Evolutionary conservation across 306 rosid genomes (phyloP).

Genomic region (Glycine tomentella): DNA sequence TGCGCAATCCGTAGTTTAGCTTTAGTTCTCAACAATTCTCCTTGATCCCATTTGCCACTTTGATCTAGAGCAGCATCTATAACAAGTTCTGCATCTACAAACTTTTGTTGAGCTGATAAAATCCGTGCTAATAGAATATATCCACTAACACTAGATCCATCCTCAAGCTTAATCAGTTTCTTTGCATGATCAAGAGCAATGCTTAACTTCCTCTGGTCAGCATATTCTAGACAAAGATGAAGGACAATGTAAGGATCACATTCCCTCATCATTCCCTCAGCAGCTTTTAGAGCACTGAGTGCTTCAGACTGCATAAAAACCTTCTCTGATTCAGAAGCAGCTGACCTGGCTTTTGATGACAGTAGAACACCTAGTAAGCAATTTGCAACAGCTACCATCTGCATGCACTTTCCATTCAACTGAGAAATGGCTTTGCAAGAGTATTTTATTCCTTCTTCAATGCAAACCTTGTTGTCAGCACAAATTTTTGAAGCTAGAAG

Average conservation of each 20-base stretch:
- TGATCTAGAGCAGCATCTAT: conserved; percentile 87
- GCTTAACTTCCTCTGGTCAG: conserved; percentile 84
- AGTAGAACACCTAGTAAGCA: conserved; percentile 77
- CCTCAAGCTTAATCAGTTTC: conserved; percentile 70
- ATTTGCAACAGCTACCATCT: conserved; percentile 62
- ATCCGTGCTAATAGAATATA: conserved; percentile 77
- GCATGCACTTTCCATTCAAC: conserved; percentile 66
- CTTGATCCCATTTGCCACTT: conserved; percentile 92
- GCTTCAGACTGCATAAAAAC: conserved; percentile 70
- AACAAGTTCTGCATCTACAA: conserved; percentile 77
- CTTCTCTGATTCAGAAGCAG: conserved; percentile 74
- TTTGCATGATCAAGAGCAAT: conserved; percentile 73
- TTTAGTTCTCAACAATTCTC: conserved; percentile 79
- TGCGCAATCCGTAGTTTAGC: conserved; percentile 88
- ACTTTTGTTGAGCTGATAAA: conserved; percentile 82
- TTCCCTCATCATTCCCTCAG: conserved; percentile 68
- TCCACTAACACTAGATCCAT: conserved; percentile 67
- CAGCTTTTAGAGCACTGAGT: conserved; percentile 60
- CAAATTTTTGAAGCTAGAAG: conserved; percentile 87
- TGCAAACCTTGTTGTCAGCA: conserved; percentile 60
- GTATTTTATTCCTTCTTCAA: conserved; percentile 73
- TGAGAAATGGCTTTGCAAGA: conserved; percentile 62
- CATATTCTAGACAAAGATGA: conserved; percentile 87
- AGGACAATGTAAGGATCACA: conserved; percentile 68
- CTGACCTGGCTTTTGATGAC: conserved; percentile 66